Conservation (phyloP, 2,329 filamentous ascomycete genomes). For the Epichloe glyceriae region DNA sequence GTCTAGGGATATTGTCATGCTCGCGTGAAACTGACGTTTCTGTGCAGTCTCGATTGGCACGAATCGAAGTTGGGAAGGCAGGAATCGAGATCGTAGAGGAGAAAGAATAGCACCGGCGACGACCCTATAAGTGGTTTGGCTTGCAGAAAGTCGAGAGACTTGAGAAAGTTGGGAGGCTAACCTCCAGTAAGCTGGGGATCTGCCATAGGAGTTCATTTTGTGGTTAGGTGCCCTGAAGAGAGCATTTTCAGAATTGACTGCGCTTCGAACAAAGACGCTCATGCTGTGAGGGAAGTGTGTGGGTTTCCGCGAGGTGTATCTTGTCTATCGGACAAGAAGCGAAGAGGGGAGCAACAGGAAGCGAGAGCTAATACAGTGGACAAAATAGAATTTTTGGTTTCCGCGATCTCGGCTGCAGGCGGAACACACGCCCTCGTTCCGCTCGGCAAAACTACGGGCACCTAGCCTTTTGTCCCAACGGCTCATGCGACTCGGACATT, state of each 20-base stretch:
- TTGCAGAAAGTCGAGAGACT: constrained; percentile 14
- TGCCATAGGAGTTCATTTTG: constrained; percentile 23
- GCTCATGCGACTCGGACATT: background rate
- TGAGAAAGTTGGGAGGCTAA: constrained; percentile 27
- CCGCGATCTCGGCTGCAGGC: constrained; percentile 24
- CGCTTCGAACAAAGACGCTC: constrained; percentile 34
- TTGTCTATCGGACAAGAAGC: constrained; percentile 13
- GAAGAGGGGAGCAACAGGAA: constrained; percentile 12
- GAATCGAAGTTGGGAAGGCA: constrained; percentile 20
- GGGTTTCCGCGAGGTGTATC: constrained; percentile 16
- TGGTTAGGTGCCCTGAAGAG: constrained; percentile 29
- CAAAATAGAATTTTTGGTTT: constrained; percentile 28
- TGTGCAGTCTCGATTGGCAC: constrained; percentile 19
- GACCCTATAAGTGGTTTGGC: constrained; percentile 15
- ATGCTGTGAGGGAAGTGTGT: constrained; percentile 23
- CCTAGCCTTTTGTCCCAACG: constrained; percentile 10
- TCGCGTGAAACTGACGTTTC: constrained; percentile 21
- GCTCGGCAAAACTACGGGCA: constrained; percentile 23
- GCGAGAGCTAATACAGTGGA: constrained; percentile 10
- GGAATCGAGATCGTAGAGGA: constrained; percentile 33
- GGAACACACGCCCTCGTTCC: constrained; percentile 15
- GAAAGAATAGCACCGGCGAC: constrained; percentile 18
- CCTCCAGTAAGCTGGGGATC: constrained; percentile 35
- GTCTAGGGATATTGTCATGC: constrained; percentile 16
- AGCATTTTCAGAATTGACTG: constrained; percentile 25